Evolutionary conservation across 257 asterid species (phyloP), one percentile per base, ranked within the genome.

Genomic region (Nicotiana obtusifolia): DNA sequence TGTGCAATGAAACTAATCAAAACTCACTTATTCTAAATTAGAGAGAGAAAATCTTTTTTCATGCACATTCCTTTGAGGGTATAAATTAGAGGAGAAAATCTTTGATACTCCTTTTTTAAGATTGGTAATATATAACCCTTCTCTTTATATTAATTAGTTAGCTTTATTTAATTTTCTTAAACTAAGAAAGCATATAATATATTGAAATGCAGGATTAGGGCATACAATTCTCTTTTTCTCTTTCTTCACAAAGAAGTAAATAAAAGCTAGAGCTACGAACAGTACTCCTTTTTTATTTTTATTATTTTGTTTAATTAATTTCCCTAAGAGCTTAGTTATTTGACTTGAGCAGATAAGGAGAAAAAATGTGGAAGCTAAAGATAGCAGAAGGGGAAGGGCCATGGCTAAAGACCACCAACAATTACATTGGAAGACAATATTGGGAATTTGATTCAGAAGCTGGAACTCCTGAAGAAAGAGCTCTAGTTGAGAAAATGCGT

Each of bases 331-430:
- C n/a, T n/a, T n/a, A n/a, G n/a, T n/a, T 13, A 11, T 52, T 52
- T 52, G 57, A 52, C 10, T 37, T 37, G 44, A 52, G 57, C 19
- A 52, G 57, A 16, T 52, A 19, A 37, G 44, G 54, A 13, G 5
- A 64, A 41, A 68, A 28, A 64, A 87, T 89, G 92, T 89, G 92
- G 92, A 87, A 80, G 88, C 83, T 89, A 75, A 89, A 81, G 83
- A 81, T 85, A 60, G 87, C 90, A 44, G 85, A 87, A 47, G 89
- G 85, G 6, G 88, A 78, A 22, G 87, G 68, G n/a, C 16, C 64
- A 14, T 85, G 85, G 88, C 78, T 89, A 73, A 84, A 78, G 30
- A 85, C 82, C 26, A 81, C 87, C 3, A 89, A 89, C 13, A 71
- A 82, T 56, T 87, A 85, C 19, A 59, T 87, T 1, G 92, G 91